These are phyloP conservation scores for Rusavskia elegans DNA, from an alignment of 495 filamentous ascomycete genomes.

Conservation along the genomic window DNA sequence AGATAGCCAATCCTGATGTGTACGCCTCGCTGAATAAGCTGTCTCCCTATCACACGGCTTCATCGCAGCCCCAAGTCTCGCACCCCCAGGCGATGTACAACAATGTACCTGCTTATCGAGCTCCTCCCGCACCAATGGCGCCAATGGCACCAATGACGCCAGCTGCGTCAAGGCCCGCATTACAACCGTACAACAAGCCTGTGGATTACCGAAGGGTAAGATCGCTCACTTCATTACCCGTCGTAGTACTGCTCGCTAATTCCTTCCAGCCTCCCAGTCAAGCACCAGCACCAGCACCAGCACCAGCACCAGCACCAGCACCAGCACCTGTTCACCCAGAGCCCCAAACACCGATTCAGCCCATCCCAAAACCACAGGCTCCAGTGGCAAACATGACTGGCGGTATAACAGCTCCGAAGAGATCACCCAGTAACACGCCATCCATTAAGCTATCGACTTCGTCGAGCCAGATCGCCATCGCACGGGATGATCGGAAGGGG, in stretches of 20 bases:
- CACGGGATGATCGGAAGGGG: background rate
- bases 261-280: background rate
- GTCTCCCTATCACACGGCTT: background rate
- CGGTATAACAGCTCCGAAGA: background rate
- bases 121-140: constrained; percentile 9
- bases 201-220: constrained; percentile 5
- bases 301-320: background rate
- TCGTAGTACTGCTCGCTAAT: background rate
- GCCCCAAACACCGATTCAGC: background rate
- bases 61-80: constrained; percentile 1
- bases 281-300: background rate
- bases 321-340: background rate
- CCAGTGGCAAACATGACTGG: constrained; percentile 16
- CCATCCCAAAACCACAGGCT: constrained; percentile 5
- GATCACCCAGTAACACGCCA: background rate
- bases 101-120: constrained; percentile 6
- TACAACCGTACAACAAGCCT: background rate
- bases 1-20: constrained; percentile 5
- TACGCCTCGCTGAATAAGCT: constrained; percentile 1
- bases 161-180: background rate
- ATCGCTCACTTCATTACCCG: background rate
- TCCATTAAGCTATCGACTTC: background rate
- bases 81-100: constrained; percentile 5
- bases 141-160: constrained; percentile 9
- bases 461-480: background rate